phyloP scores from a whole-genome alignment of 768 basidiomycete genomes.

The Polyporus arcularius region DNA sequence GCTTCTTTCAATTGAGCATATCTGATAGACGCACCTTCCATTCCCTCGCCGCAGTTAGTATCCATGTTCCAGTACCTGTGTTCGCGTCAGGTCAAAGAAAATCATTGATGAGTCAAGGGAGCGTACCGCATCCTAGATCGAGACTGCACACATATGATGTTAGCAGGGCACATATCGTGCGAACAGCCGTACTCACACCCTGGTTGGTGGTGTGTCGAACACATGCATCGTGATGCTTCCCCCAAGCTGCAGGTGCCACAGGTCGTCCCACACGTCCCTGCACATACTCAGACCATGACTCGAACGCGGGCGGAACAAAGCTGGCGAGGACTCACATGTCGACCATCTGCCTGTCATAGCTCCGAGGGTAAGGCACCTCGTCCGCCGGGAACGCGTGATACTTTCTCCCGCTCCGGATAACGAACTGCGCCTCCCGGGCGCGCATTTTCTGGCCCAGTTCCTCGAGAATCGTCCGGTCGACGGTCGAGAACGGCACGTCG shows the following conservation, averaged over 20 bases:
- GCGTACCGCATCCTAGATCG: conserved; percentile 73
- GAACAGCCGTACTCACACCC: conserved; percentile 50
- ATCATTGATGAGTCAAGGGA: neutral
- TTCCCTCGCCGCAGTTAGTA: conserved; percentile 58
- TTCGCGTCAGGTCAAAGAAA: neutral
- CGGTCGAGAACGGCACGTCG: conserved; percentile 52
- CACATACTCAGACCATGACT: conserved; percentile 1
- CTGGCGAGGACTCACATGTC: conserved; percentile 57
- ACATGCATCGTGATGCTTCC: conserved; percentile 66
- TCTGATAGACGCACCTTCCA: conserved; percentile 53
- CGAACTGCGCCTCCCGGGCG: conserved; percentile 59
- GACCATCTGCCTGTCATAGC: conserved; percentile 60
- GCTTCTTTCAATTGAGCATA: neutral
- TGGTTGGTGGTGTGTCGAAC: conserved; percentile 57
- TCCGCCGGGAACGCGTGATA: conserved; percentile 54
- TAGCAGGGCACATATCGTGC: conserved; percentile 1
- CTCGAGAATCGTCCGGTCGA: conserved; percentile 60
- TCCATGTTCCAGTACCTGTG: conserved; percentile 73
- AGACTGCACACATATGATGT: conserved; percentile 41
- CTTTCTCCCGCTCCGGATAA: conserved; percentile 48
- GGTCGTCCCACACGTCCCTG: conserved; percentile 72
- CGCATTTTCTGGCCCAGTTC: conserved; percentile 54
- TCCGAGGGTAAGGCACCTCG: conserved; percentile 69
- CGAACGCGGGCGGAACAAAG: conserved; percentile 3
- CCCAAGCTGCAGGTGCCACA: conserved; percentile 46